Conservation (phyloP, 176 grass and related monocot genomes). For the Stipa capillata region DNA sequence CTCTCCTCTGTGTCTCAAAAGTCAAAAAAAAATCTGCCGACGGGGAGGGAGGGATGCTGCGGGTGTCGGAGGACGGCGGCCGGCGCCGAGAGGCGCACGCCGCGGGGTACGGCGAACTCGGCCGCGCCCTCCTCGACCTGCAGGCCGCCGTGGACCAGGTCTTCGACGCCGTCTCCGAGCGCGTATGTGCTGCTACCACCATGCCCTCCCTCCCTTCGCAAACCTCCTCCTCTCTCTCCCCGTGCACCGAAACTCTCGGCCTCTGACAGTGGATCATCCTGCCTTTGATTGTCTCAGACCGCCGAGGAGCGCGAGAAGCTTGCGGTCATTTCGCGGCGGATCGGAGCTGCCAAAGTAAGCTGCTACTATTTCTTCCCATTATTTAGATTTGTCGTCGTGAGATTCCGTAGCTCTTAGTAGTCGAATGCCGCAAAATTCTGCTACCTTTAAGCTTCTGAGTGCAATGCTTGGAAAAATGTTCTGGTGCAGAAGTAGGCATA, state of each 20-base stretch:
- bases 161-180: constrained; percentile 42
- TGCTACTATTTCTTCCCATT: background rate
- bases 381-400: background rate
- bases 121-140: constrained; percentile 53
- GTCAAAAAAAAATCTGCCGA: no score
- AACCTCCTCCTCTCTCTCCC: no score
- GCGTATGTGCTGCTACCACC: constrained; percentile 10
- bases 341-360: constrained; percentile 53
- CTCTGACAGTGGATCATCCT: background rate
- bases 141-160: constrained; percentile 51
- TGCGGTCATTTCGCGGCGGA: constrained; percentile 51
- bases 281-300: constrained; percentile 14
- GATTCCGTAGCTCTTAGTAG: background rate
- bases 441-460: background rate
- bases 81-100: constrained; percentile 34
- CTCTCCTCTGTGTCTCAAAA: no score
- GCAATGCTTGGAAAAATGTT: background rate
- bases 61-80: constrained; percentile 65
- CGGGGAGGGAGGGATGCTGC: constrained; percentile 25
- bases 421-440: background rate
- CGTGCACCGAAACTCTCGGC: background rate
- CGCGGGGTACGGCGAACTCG: constrained; percentile 54
- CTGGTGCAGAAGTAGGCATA: background rate
- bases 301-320: constrained; percentile 49
- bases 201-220: background rate